Evolutionary conservation across 768 basidiomycete genomes (phyloP), one percentile per base, ranked within the genome.

Genomic region (Botryobasidium botryosum): DNA sequence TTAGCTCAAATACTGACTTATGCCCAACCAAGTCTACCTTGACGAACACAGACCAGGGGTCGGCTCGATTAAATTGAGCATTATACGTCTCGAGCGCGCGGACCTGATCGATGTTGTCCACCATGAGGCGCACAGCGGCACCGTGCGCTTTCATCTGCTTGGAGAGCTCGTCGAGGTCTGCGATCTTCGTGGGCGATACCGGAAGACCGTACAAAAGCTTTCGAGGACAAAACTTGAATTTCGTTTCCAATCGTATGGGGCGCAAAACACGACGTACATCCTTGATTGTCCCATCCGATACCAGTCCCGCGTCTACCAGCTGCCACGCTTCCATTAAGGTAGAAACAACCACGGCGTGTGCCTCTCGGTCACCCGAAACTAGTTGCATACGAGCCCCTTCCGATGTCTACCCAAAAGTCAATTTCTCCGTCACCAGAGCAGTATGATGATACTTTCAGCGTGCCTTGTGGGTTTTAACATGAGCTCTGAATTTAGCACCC

Each of bases 391-490:
- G 65, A 7, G 77, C 71, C 20, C 85, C 86, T 57, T 88, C 84
- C 6, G 65, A 61, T 1, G 84, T 87, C 81, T 82, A 50, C 17
- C n/a, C 36, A 8, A 26, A 31, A 10, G 13, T 13, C 12, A 26
- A 27, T 10, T 7, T 17, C 13, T 17, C 21, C 15, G 8, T 28
- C 15, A 26, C 26, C 20, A 31, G 10, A 4, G 56, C 5, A 57
- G 44, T 53, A 35, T n/a, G 17, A 3, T 8, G 4, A 6, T 6
- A 15, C 21, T 3, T 44, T n/a, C 23, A 24, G 32, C 55, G 23
- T 56, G 76, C 79, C 68, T 84, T 84, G 57, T 84, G 80, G 0
- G 79, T 81, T 62, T 90, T 91, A 43, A 90, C 68, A 59, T 90
- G 87, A 3, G 77, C 81, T 39, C 86, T 67, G 59, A 90, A 88